Base-by-base conservation (phyloP, 192 early-diverging fungal genomes). In the Podila verticillata region DNA sequence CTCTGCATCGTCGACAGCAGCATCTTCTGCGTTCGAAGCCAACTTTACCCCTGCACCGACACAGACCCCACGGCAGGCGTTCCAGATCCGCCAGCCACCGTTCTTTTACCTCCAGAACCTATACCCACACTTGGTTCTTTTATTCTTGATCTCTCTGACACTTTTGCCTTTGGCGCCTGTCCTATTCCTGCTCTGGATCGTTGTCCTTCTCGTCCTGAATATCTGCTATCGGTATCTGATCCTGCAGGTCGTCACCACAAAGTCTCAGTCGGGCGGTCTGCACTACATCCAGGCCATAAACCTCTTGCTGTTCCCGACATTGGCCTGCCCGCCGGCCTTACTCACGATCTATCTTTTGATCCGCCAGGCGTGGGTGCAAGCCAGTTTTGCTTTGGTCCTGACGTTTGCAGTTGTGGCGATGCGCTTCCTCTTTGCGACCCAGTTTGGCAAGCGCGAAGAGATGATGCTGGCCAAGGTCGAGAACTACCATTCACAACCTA, bases 221-320 rank as follows among this genome's bases (percentile, higher is more conserved):
- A 47, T 74, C 8, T 62, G 64, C 51, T 74, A 67, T 15, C 57
- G 73, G 6, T 68, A 68, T 35, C 47, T 74, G 28, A 8, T 74
- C 7, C 48, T 74, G 4, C 73, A 74, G 39, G 73, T 74, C 20
- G 73, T 67, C 28, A 74, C 73, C 0, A 68, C 73, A 35, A 74
- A 74, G 35, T 62, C 59, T 26, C 73, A 74, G 19, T 74, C 65
- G 9, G 73, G 73, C 22, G 73, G 73, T 20, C 49, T 74, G 3
- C 65, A 74, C n/a, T 68, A 51, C 35, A 60, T 35, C 4, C 73
- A 68, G 32, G 73, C 73, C 10, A 47, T 74, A 34, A 57, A 61
- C 19, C 57, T 63, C 32, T n/a, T 67, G 13, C 26, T 74, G 3
- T 74, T 60, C 60, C 65, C 73, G 0, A 67, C 73, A 0, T 8